Evolutionary conservation across 2,329 filamentous ascomycete genomes (phyloP).

Genomic region (Orbilia quercus): DNA sequence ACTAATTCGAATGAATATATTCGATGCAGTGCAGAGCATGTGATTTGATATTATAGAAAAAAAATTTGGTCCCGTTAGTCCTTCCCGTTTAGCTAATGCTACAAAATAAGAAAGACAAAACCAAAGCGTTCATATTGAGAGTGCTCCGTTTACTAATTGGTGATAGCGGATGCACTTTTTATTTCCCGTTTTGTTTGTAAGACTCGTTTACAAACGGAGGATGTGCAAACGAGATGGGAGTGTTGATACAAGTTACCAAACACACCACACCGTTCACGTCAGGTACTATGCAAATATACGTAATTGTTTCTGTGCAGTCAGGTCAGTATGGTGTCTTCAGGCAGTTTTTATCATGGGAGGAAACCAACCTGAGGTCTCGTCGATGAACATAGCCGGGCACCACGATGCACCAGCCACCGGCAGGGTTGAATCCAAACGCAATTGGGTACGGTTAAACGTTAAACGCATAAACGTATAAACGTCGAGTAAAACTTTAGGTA

Average conservation of each 20-base stretch:
- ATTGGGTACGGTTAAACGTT: not conserved
- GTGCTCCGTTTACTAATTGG: not conserved
- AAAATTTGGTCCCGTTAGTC: no score
- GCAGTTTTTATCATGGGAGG: not conserved
- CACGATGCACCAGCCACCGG: no score
- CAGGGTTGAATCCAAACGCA: not conserved
- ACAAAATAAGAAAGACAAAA: no score
- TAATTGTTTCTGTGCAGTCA: not conserved
- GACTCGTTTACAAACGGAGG: constrained; percentile 12
- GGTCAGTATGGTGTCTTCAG: not conserved
- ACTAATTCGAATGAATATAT: no score
- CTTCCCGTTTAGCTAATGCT: no score
- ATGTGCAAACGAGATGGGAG: constrained; percentile 1
- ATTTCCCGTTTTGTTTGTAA: constrained; percentile 11
- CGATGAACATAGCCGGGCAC: no score
- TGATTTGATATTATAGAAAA: no score
- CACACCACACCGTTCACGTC: not conserved
- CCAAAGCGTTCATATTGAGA: not conserved
- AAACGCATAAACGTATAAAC: constrained; percentile 6
- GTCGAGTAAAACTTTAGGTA: not conserved
- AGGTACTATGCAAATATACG: not conserved
- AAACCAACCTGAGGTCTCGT: not conserved
- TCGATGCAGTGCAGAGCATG: no score
- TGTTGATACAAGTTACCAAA: constrained; percentile 9
- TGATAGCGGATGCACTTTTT: not conserved